These are phyloP conservation scores for Termitomyces sp. DNA, from an alignment of 768 basidiomycete species.

Conservation along the genomic window DNA sequence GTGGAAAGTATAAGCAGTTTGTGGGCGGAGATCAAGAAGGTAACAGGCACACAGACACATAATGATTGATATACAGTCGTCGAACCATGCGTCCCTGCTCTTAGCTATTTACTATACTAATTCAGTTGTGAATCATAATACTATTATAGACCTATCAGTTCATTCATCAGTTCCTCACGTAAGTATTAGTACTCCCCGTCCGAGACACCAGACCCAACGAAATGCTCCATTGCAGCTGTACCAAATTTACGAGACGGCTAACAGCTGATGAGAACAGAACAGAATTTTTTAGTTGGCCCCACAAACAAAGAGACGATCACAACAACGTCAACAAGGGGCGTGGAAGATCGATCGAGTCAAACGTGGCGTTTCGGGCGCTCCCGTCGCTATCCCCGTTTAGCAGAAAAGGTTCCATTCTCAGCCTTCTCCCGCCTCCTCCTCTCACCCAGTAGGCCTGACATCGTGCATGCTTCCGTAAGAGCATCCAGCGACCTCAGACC, in stretches of 20 bases:
- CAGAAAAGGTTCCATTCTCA: slow-evolving; percentile 18
- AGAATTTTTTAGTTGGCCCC: background rate
- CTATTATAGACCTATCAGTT: background rate
- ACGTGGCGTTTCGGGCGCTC: slow-evolving; percentile 10
- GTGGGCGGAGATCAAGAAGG: slow-evolving; percentile 25
- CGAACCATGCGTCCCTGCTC: slow-evolving; percentile 2
- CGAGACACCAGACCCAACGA: background rate
- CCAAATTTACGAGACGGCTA: background rate
- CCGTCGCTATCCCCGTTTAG: slow-evolving; percentile 15
- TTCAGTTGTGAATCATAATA: slow-evolving; percentile 2
- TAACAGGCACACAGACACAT: slow-evolving; percentile 15
- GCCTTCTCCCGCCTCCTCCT: background rate
- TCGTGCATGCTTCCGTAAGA: background rate
- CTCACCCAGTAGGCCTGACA: background rate
- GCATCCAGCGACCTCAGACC: background rate
- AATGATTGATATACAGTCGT: slow-evolving; percentile 12
- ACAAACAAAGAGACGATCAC: slow-evolving; percentile 7
- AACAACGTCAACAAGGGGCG: background rate
- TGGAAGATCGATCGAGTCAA: background rate
- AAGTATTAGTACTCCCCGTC: background rate
- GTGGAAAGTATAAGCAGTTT: slow-evolving; percentile 19
- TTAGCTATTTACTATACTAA: slow-evolving; percentile 2
- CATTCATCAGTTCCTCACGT: slow-evolving; percentile 12
- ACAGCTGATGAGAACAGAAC: background rate
- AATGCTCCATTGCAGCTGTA: background rate